These are phyloP conservation scores for Boletus sensibilis DNA, from an alignment of 768 basidiomycete species.

Conservation along the genomic window DNA sequence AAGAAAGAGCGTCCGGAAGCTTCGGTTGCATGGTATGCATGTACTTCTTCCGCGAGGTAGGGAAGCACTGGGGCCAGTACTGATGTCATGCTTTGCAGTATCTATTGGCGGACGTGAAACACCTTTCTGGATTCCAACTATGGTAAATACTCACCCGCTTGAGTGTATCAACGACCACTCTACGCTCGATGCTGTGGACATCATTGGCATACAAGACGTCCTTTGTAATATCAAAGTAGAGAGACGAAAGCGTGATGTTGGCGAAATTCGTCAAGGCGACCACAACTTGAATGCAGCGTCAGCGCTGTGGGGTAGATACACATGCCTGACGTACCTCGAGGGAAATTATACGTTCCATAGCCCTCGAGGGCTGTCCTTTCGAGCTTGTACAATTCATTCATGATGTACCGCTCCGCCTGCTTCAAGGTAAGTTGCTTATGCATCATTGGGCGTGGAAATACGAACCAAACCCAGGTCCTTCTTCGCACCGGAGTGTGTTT, in stretches of 20 bases:
- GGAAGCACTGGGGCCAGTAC: slow-evolving; percentile 86
- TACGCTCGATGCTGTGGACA: slow-evolving; percentile 49
- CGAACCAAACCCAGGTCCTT: slow-evolving; percentile 65
- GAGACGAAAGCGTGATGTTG: slow-evolving; percentile 80
- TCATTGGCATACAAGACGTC: slow-evolving; percentile 82
- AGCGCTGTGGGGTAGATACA: neutral
- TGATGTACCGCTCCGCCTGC: slow-evolving; percentile 81
- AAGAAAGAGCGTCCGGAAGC: slow-evolving; percentile 59
- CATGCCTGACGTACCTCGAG: slow-evolving; percentile 55
- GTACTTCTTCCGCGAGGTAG: slow-evolving; percentile 88
- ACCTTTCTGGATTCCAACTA: neutral
- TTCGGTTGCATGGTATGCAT: slow-evolving; percentile 32
- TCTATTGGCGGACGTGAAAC: slow-evolving; percentile 37
- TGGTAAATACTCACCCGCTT: slow-evolving; percentile 49
- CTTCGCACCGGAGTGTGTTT: slow-evolving; percentile 5
- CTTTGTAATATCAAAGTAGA: slow-evolving; percentile 92
- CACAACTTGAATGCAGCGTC: slow-evolving; percentile 51
- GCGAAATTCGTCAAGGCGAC: slow-evolving; percentile 72
- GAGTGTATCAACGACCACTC: slow-evolving; percentile 67
- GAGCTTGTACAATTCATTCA: slow-evolving; percentile 77
- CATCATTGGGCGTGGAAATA: neutral
- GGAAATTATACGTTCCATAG: slow-evolving; percentile 77
- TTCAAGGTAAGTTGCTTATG: slow-evolving; percentile 6
- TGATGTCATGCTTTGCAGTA: slow-evolving; percentile 62
- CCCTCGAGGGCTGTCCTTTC: slow-evolving; percentile 65